Evolutionary conservation across 805 yeast genomes (phyloP), one percentile per base, ranked within the genome.

Genomic region (Tetrapisispora nanseiensis): DNA sequence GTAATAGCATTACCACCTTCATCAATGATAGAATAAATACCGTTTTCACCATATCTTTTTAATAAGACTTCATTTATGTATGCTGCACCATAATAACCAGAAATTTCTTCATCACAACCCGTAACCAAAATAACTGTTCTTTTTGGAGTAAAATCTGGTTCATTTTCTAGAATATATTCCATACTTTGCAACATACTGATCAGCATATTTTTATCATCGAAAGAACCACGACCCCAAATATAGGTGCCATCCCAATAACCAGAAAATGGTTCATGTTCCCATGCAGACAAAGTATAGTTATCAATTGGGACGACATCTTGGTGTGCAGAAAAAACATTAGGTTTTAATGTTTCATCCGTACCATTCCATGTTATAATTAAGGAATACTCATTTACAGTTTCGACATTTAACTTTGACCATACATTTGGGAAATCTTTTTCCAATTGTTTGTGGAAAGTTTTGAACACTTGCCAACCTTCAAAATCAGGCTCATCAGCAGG

Each of bases 271-370:
- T 78, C 80, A 52, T 74, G 68, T 0, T 63, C 67, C 95, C 95
- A 86, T 41, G 74, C 64, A 21, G 61, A 65, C 37, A 67, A 60
- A 0, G 87, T 76, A 18, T 70, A 74, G 16, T 59, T 56, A 52
- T 77, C 82, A 4, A 83, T 82, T 0, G 95, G 95, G n/a, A 86
- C 95, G 1, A 81, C 86, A 55, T 86, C 95, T 57, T 80, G 86
- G 58, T 86, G 95, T 3, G 92, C 90, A 59, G 82, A 74, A 35
- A 85, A 64, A 59, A 86, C 50, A 15, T 80, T 51, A 10, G 95
- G 95, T 56, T 81, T 78, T 48, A 79, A 61, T 2, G 57, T 46
- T 6, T 51, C 28, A 32, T 74, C 56, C 3, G 73, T 55, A 10
- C 95, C 95, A 45, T 71, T 58, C 74, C 82, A 76, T 19, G 84